Conservation (phyloP, 257 asterid genomes). For the Primulina eburnea region DNA sequence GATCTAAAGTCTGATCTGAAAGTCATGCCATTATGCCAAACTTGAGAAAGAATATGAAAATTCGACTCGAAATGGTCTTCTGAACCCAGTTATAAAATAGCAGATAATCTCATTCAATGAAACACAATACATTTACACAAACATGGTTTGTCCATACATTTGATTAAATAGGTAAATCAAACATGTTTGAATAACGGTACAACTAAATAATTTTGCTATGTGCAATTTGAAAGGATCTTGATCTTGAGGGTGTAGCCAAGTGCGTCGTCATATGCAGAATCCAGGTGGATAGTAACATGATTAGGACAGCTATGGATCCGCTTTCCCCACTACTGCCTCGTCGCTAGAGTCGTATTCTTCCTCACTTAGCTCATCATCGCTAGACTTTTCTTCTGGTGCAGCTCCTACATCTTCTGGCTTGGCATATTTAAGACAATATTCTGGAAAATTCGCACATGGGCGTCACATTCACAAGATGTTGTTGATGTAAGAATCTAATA, state of each 20-base stretch:
- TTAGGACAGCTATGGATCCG: slow-evolving; percentile 50
- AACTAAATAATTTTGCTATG: slow-evolving; percentile 32
- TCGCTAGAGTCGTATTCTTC: slow-evolving; percentile 68
- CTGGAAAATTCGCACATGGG: slow-evolving; percentile 34
- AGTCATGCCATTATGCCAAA: no score
- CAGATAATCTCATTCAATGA: background rate
- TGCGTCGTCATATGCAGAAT: slow-evolving; percentile 42
- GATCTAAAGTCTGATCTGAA: no score
- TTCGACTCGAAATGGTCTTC: no score
- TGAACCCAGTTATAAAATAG: background rate
- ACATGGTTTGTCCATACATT: background rate
- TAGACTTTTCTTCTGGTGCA: slow-evolving; percentile 57
- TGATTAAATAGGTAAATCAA: background rate
- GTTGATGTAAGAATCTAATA: background rate
- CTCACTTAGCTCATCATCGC: slow-evolving; percentile 83
- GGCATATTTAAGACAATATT: slow-evolving; percentile 83
- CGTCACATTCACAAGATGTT: background rate
- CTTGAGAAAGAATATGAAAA: no score
- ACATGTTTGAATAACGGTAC: background rate
- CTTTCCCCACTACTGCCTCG: slow-evolving; percentile 66
- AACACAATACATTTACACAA: background rate
- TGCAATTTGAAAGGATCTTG: slow-evolving; percentile 21
- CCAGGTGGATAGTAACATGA: slow-evolving; percentile 16
- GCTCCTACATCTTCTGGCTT: slow-evolving; percentile 88
- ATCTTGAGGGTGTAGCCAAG: slow-evolving; percentile 23